Evolutionary conservation across 1,284 basidiomycete species (phyloP).

Genomic region (Singerocomus inundabilis): DNA sequence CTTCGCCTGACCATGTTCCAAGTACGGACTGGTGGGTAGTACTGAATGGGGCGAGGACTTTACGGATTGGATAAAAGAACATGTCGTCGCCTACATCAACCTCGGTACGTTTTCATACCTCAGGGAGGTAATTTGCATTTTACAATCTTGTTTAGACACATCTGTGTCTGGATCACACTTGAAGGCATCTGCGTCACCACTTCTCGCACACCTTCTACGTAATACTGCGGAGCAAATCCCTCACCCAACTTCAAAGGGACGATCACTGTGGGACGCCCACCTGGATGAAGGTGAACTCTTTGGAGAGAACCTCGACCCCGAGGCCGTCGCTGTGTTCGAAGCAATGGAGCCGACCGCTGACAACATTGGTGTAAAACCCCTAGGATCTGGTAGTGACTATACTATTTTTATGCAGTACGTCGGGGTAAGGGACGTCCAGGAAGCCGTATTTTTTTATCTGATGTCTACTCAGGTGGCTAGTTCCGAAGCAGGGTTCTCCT

Average conservation of each 20-base stretch:
- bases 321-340: constrained; percentile 29
- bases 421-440: constrained; percentile 39
- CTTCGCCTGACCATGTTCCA: constrained; percentile 6
- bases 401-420: constrained; percentile 66
- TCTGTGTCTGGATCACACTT: constrained; percentile 62
- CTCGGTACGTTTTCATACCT: constrained; percentile 43
- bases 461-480: constrained; percentile 46
- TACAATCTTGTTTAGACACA: constrained; percentile 43
- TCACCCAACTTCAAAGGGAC: constrained; percentile 45
- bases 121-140: neutral
- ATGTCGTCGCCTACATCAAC: constrained; percentile 81
- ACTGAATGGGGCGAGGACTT: constrained; percentile 86
- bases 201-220: constrained; percentile 65
- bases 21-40: constrained; percentile 78
- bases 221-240: constrained; percentile 57
- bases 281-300: constrained; percentile 42
- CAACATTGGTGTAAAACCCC: constrained; percentile 36
- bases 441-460: constrained; percentile 5
- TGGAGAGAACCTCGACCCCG: constrained; percentile 34
- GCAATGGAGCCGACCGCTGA: constrained; percentile 23
- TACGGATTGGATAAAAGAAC: constrained; percentile 62
- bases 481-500: constrained; percentile 50
- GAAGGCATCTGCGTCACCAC: constrained; percentile 57
- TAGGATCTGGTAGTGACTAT: constrained; percentile 70
- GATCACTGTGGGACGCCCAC: constrained; percentile 52